Evolutionary conservation across 805 yeast species (phyloP).

Genomic region (Candida namnaoensis): DNA sequence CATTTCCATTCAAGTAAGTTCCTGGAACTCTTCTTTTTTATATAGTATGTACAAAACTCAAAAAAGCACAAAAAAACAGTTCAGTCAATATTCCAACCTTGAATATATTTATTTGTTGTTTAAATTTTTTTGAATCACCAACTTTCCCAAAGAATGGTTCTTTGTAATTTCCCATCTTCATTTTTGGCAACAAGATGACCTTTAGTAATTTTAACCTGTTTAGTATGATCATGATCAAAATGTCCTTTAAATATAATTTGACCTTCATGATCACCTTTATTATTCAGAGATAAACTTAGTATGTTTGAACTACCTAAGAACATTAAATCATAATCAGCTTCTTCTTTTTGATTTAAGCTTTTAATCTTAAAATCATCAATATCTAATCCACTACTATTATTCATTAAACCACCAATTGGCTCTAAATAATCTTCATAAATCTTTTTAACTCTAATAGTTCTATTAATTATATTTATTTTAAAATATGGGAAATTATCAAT

Average conservation of each 20-base stretch:
- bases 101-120: too few relatives aligned
- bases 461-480: conserved; percentile 6
- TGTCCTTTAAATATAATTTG: conserved; percentile 15
- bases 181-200: conserved; percentile 9
- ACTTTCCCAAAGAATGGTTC: conserved; percentile 12
- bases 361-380: conserved; percentile 7
- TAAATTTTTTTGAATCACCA: too few relatives aligned
- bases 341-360: background rate
- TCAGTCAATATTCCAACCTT: too few relatives aligned
- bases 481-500: conserved; percentile 6
- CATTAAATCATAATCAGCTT: background rate
- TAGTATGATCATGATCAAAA: conserved; percentile 16
- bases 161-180: conserved; percentile 9
- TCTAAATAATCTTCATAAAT: conserved; percentile 10
- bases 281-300: background rate
- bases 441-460: conserved; percentile 10
- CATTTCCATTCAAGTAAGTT: too few relatives aligned
- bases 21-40: too few relatives aligned
- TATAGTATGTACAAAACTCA: too few relatives aligned
- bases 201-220: conserved; percentile 13
- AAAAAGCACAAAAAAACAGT: too few relatives aligned
- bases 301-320: conserved; percentile 1
- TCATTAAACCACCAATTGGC: conserved; percentile 9
- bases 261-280: background rate
- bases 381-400: background rate